Base-by-base conservation (phyloP, 179 eudicot species). In the Silene vulgaris region DNA sequence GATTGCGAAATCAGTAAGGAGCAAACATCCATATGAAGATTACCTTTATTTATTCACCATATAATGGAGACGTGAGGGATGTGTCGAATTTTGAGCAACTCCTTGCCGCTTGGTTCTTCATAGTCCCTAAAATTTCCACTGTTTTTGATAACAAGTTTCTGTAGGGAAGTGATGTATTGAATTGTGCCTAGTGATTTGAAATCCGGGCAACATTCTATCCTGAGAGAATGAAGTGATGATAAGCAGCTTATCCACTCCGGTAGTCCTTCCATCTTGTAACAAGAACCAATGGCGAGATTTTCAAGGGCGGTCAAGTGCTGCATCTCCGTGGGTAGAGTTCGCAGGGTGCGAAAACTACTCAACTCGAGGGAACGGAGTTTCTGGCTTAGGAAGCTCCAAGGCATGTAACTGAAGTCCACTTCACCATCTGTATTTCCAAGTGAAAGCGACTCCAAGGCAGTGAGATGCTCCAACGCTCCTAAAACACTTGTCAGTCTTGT, bases 61-160 rank as follows among this genome's bases (percentile, higher is more conserved):
- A 0, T 14, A 4, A 52, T 12, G 60, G 60, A 54, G 20, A 54
- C 0, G 60, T 16, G 70, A 37, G 75, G 79, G 23, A 77, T 43
- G 70, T 69, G 74, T 40, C 4, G 69, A 40, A 77, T 77, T 11
- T 59, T 70, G 45, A 75, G 64, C 75, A 75, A 77, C 28, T 77
- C 79, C 23, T 23, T 57, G 17, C 75, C 79, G 3, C 13, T 28
- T 1, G 75, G 43, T 7, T 45, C 43, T 8, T 57, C 8, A 43
- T 70, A 77, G 45, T 65, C 40, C 1, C 3, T 35, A 13, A 76
- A 19, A 2, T 5, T 13, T 37, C 0, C 5, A 76, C 74, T 59
- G 5, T 1, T 0, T 2, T 2, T 0, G 16, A 75, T 28, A 6
- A 2, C 5, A 65, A 75, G 77, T 28, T n/a, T 28, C 17, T 56